Conservation (phyloP, 768 basidiomycete genomes). For the Kwoniella sp. region DNA sequence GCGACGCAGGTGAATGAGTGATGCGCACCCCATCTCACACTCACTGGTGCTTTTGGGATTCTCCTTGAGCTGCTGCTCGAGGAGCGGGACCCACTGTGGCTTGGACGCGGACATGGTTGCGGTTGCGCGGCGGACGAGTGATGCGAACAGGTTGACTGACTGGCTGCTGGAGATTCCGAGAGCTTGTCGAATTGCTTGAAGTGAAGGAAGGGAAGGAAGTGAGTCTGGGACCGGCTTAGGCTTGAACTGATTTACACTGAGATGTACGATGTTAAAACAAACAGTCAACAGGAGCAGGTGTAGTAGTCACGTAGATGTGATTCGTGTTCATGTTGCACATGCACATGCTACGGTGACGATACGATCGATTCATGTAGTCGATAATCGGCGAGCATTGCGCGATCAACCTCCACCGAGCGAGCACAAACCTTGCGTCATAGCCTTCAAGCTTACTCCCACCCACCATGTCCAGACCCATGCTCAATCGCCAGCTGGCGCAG, state of each 20-base stretch:
- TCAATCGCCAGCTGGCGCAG: not conserved
- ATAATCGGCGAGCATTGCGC: not conserved
- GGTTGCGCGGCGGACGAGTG: conserved; percentile 1
- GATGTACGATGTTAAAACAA: too few species aligned
- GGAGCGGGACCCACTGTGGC: conserved; percentile 29
- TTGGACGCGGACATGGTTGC: conserved; percentile 21
- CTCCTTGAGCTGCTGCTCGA: conserved; percentile 41
- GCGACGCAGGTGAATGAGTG: too few species aligned
- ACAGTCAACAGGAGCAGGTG: too few species aligned
- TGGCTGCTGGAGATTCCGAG: too few species aligned
- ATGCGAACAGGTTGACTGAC: conserved; percentile 18
- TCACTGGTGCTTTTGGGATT: conserved; percentile 41
- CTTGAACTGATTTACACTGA: too few species aligned
- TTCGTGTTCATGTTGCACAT: not conserved
- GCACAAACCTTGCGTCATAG: not conserved
- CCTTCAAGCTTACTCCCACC: too few species aligned
- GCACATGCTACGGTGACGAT: not conserved
- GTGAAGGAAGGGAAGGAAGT: not conserved
- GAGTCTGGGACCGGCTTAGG: not conserved
- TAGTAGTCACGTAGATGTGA: too few species aligned
- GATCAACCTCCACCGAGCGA: conserved; percentile 2
- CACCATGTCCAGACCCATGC: not conserved
- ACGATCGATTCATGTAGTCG: not conserved
- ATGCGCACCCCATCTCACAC: conserved; percentile 10
- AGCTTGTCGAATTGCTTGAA: too few species aligned